Conservation (phyloP, 1,284 basidiomycete genomes). For the Naganishia liquefaciens region DNA sequence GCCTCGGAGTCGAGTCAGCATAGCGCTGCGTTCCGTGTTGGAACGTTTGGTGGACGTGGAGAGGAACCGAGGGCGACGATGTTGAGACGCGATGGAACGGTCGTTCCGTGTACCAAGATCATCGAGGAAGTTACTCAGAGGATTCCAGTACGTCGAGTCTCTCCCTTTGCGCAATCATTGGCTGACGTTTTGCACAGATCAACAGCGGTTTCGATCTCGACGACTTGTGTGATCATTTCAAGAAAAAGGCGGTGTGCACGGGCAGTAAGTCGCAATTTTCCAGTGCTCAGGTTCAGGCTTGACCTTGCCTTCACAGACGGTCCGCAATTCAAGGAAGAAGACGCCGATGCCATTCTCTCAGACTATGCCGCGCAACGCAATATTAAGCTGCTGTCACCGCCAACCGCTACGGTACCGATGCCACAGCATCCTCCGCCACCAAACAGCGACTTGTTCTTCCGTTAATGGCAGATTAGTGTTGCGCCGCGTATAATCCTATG, state of each 20-base stretch:
- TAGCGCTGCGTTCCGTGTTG: conserved; percentile 23
- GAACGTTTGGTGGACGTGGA: conserved; percentile 33
- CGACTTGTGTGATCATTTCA: conserved; percentile 53
- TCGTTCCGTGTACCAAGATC: conserved; percentile 47
- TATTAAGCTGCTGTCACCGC: conserved; percentile 8
- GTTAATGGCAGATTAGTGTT: not conserved
- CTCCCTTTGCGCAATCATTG: not conserved
- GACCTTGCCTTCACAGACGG: not conserved
- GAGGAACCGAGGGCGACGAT: conserved; percentile 41
- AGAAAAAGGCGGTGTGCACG: conserved; percentile 48
- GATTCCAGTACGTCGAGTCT: conserved; percentile 38
- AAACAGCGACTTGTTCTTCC: conserved; percentile 9
- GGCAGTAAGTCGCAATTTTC: conserved; percentile 44
- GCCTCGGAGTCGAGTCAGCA: conserved; percentile 1
- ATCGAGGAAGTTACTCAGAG: conserved; percentile 47
- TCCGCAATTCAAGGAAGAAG: conserved; percentile 19
- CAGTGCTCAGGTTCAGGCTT: too few species aligned
- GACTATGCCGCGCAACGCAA: conserved; percentile 18
- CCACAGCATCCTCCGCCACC: not conserved
- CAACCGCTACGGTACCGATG: not conserved
- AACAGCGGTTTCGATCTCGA: conserved; percentile 50
- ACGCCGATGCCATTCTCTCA: conserved; percentile 15
- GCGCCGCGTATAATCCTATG: not conserved
- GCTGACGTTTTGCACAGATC: conserved; percentile 24
- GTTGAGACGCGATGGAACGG: conserved; percentile 43